Conservation (phyloP, 257 asterid genomes). For the Solanum tarapatanum region DNA sequence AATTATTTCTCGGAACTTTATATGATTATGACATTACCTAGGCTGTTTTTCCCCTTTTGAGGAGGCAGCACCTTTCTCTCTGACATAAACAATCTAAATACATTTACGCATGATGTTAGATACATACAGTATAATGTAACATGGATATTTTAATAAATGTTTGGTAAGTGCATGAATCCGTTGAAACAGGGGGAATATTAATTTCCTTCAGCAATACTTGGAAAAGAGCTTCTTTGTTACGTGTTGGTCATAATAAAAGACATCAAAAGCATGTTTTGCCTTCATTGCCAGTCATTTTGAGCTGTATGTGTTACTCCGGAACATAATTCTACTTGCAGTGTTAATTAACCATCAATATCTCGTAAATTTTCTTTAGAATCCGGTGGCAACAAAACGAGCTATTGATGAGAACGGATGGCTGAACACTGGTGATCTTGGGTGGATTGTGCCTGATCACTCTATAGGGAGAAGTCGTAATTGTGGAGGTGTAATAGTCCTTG, state of each 20-base stretch:
- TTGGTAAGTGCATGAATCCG: neutral
- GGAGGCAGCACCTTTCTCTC: neutral
- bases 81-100: neutral
- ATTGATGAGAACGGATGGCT: conserved; percentile 85
- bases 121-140: neutral
- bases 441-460: conserved; percentile 78
- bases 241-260: neutral
- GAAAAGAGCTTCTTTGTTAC: neutral
- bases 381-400: conserved; percentile 51
- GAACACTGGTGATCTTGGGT: conserved; percentile 85
- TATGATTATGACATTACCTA: neutral
- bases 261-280: neutral
- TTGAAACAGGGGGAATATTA: neutral
- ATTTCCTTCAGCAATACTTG: neutral
- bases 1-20: neutral
- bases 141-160: neutral
- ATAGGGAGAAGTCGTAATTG: conserved; percentile 69
- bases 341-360: neutral
- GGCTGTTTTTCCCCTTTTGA: neutral
- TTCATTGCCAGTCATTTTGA: neutral
- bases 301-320: neutral
- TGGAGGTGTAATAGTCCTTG: conserved; percentile 76
- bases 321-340: neutral
- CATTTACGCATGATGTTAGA: neutral
- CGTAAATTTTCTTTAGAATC: conserved; percentile 33